Percentiles rank a stretch among this genome's conserved stretches.
Conservation (phyloP, 352 stramenopile genomes). For the Aphanomyces invadans region DNA sequence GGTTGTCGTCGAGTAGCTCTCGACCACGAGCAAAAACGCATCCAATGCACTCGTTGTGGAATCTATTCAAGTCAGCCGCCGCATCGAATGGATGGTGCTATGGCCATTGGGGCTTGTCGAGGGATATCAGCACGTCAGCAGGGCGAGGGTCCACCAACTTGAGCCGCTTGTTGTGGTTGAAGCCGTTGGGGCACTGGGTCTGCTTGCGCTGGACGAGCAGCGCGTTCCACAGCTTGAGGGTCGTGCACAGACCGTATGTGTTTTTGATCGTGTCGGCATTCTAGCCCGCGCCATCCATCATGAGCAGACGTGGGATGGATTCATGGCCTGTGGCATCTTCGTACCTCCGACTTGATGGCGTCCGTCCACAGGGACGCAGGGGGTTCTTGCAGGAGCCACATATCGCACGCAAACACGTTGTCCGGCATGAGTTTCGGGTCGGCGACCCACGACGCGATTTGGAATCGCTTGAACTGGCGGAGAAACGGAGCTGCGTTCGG, state of each 20-base stretch:
- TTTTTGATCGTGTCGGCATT: slow-evolving; percentile 46
- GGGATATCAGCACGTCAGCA: not conserved
- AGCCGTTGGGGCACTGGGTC: slow-evolving; percentile 46
- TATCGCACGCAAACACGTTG: slow-evolving; percentile 68
- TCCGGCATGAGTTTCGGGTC: slow-evolving; percentile 56
- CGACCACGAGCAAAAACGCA: too few relatives aligned
- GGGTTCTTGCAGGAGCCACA: slow-evolving; percentile 57
- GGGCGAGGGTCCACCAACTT: slow-evolving; percentile 29
- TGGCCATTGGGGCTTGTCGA: not conserved
- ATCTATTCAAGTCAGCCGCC: too few relatives aligned
- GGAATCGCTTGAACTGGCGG: slow-evolving; percentile 2
- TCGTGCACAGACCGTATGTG: slow-evolving; percentile 71
- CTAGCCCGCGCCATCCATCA: too few relatives aligned
- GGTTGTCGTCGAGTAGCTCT: not conserved
- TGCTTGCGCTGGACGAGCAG: slow-evolving; percentile 57
- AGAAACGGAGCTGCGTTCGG: slow-evolving; percentile 6
- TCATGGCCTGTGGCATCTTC: too few relatives aligned
- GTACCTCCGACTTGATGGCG: slow-evolving; percentile 34
- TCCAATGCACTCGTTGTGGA: too few relatives aligned
- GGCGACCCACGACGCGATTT: slow-evolving; percentile 39
- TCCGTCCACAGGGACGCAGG: slow-evolving; percentile 52
- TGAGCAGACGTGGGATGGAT: too few relatives aligned
- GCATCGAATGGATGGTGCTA: not conserved
- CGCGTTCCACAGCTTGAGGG: slow-evolving; percentile 63
- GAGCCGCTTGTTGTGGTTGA: slow-evolving; percentile 59